Conservation (phyloP, 768 basidiomycete species). For the Melanogaster broomeanus region DNA sequence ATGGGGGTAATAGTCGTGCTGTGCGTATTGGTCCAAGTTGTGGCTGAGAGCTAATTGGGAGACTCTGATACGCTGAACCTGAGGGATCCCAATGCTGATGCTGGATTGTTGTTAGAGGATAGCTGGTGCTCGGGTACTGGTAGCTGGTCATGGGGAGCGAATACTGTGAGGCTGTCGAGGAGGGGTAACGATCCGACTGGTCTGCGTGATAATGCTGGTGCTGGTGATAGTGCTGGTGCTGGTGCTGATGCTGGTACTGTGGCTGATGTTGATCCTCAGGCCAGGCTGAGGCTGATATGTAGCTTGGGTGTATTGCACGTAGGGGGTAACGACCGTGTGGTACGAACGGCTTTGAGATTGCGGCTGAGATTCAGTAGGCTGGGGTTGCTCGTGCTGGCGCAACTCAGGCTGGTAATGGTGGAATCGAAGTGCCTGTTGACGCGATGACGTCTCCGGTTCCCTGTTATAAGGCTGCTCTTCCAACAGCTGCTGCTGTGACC, state of each 20-base stretch:
- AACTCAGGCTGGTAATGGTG: slow-evolving; percentile 14
- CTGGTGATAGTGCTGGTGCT: slow-evolving; percentile 6
- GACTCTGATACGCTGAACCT: slow-evolving; percentile 5
- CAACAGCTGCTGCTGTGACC: not conserved
- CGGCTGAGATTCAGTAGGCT: slow-evolving; percentile 21
- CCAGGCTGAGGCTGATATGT: slow-evolving; percentile 12
- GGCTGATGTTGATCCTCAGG: slow-evolving; percentile 16
- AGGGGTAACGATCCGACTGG: slow-evolving; percentile 3
- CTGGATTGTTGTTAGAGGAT: slow-evolving; percentile 7
- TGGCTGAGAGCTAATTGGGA: not conserved
- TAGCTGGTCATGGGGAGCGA: slow-evolving; percentile 5
- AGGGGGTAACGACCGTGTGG: slow-evolving; percentile 12
- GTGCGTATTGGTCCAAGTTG: slow-evolving; percentile 1
- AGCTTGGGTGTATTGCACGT: slow-evolving; percentile 14
- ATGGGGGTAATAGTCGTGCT: slow-evolving; percentile 1
- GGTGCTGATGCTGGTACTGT: slow-evolving; percentile 28
- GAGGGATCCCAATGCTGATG: slow-evolving; percentile 15
- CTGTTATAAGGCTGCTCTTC: slow-evolving; percentile 1
- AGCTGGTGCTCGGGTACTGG: slow-evolving; percentile 1
- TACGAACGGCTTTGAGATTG: slow-evolving; percentile 12
- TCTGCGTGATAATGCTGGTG: slow-evolving; percentile 11
- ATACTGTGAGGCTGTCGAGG: slow-evolving; percentile 6
- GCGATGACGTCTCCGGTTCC: slow-evolving; percentile 1
- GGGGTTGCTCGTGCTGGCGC: slow-evolving; percentile 13
- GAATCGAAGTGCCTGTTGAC: slow-evolving; percentile 3